Conservation (phyloP, 2,329 filamentous ascomycete genomes). For the Chrysosporium keratinophilum region DNA sequence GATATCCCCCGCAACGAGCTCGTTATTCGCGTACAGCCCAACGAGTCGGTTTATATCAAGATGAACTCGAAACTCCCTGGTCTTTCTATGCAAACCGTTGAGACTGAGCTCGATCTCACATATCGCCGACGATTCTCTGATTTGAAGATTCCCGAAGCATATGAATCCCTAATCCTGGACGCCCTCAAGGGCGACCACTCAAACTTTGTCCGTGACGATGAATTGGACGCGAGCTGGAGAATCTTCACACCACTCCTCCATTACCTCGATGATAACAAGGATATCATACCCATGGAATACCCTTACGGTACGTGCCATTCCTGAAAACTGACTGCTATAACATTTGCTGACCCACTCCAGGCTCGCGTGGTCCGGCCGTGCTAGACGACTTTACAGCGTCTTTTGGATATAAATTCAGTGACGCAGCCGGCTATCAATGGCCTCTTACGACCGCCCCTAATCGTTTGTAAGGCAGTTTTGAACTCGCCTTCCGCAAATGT, state of each 20-base stretch:
- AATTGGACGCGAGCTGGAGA: conserved; percentile 95
- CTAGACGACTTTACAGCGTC: conserved; percentile 96
- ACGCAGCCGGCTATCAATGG: conserved; percentile 93
- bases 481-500: neutral
- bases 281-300: conserved; percentile 99
- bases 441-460: conserved; percentile 66
- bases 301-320: conserved; percentile 71
- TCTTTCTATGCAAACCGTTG: conserved; percentile 97
- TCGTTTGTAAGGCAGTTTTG: conserved; percentile 56
- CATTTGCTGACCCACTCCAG: conserved; percentile 40
- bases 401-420: conserved; percentile 98
- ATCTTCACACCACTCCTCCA: conserved; percentile 96
- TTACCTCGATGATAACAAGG: conserved; percentile 98
- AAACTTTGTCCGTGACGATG: conserved; percentile 96
- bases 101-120: conserved; percentile 95
- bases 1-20: conserved; percentile 98
- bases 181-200: conserved; percentile 98
- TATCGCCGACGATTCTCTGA: conserved; percentile 98
- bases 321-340: neutral
- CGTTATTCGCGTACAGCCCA: conserved; percentile 97
- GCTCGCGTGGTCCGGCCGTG: conserved; percentile 89
- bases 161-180: conserved; percentile 94
- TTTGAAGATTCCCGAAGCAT: conserved; percentile 97
- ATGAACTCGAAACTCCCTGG: conserved; percentile 99
- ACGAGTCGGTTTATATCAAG: conserved; percentile 99